These are phyloP conservation scores for Populus tremula DNA, from an alignment of 345 rosid species.

Conservation along the genomic window DNA sequence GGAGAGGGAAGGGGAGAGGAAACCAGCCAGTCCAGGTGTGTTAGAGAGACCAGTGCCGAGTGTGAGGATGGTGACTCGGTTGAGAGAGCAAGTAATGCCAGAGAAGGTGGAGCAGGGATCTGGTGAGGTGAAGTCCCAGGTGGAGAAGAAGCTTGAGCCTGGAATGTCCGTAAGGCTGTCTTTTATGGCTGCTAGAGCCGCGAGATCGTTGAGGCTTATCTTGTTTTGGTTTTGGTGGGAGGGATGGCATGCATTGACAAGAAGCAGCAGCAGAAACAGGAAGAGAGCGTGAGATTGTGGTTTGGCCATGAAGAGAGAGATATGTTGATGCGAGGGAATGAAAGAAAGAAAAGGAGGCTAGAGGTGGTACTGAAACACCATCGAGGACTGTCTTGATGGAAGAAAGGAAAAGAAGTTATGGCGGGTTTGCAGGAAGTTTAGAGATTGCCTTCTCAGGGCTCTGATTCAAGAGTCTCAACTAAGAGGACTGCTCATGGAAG, in stretches of 20 bases:
- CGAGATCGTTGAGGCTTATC: conserved; percentile 31
- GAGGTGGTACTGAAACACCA: not conserved
- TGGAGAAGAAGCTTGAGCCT: conserved; percentile 51
- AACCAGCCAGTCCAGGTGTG: conserved; percentile 66
- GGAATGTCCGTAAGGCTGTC: conserved; percentile 63
- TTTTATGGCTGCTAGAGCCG: conserved; percentile 48
- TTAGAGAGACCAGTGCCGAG: conserved; percentile 52
- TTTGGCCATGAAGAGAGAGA: not conserved
- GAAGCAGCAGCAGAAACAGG: conserved; percentile 8
- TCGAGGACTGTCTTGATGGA: not conserved
- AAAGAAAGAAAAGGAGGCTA: not conserved
- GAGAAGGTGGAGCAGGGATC: conserved; percentile 68
- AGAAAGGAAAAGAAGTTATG: not conserved
- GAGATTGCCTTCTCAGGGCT: not conserved
- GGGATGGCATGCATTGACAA: not conserved
- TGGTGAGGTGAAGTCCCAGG: conserved; percentile 55
- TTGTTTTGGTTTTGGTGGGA: conserved; percentile 5
- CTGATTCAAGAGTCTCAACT: not conserved
- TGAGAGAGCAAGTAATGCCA: conserved; percentile 53
- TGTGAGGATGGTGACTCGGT: conserved; percentile 42
- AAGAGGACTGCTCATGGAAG: not conserved
- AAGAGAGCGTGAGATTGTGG: not conserved
- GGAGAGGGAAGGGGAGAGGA: conserved; percentile 60
- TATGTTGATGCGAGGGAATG: not conserved
- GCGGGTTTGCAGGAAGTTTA: not conserved